Evolutionary conservation across 306 rosid species (phyloP), one percentile per base, ranked within the genome.

Genomic region (Chamaecrista fasciculata): DNA sequence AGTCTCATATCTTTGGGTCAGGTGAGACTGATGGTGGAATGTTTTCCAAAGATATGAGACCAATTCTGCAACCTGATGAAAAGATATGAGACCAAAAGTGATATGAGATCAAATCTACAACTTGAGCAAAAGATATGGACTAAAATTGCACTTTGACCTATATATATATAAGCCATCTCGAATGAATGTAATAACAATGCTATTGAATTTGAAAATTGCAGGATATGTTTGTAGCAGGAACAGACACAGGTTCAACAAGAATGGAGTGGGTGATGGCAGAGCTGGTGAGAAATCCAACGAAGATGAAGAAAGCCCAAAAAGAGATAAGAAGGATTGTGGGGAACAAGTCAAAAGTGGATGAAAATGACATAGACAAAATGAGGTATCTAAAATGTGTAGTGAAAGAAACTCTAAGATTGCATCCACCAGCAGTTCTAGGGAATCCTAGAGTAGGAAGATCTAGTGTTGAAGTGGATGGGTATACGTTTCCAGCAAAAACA

Each of bases 181-280:
- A 29, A 5, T 5, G 5, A 29, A 29, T 29, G 4, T 29, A 29
- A 2, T 29, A 5, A 29, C 5, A 29, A 2, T 29, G 2, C 34
- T 29, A 29, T 2, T 29, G 2, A 29, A 1, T 33, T 61, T 2
- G 14, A 2, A 7, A 52, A 28, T 70, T 71, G 5, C 55, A 85
- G 84, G 84, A 83, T 66, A 74, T 82, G 86, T 62, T 83, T 29
- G 28, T 65, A 7, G 66, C 39, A 63, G 66, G 78, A 52, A 65
- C 14, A 8, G 81, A 83, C 24, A 59, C 88, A 0, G 43, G 71
- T 2, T 57, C 81, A 12, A 55, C 88, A 11, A 3, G 67, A 2
- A 8, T 67, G 46, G 77, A 76, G 23, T 83, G 86, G 88, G 37
- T 66, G 9, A 72, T 86, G 70, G 61, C 85, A 53, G 83, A 86